Evolutionary conservation across 805 yeast species (phyloP).

Genomic region (Monosporozyma servazzii): DNA sequence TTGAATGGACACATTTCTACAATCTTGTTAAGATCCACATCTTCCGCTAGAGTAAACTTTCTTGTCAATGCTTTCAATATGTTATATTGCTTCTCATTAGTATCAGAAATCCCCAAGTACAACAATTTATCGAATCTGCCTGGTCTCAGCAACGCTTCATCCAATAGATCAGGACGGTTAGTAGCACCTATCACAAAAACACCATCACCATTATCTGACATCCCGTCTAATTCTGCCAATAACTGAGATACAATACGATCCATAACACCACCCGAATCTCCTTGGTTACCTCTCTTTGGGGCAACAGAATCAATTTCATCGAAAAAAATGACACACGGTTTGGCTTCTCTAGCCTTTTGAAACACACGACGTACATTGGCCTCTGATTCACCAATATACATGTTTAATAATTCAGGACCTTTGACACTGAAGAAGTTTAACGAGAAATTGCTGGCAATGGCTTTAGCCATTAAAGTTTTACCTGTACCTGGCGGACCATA

Average conservation of each 20-base stretch:
- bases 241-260: slow-evolving; percentile 95
- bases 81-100: slow-evolving; percentile 78
- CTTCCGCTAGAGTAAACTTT: slow-evolving; percentile 55
- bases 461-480: slow-evolving; percentile 89
- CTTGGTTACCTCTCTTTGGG: slow-evolving; percentile 96
- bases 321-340: slow-evolving; percentile 94
- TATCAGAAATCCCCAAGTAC: slow-evolving; percentile 86
- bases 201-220: slow-evolving; percentile 76
- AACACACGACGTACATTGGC: slow-evolving; percentile 93
- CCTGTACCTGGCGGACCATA: slow-evolving; percentile 99
- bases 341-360: slow-evolving; percentile 90
- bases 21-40: slow-evolving; percentile 48
- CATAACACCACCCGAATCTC: slow-evolving; percentile 99
- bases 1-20: slow-evolving; percentile 74
- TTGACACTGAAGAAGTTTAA: slow-evolving; percentile 92
- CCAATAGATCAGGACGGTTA: slow-evolving; percentile 88
- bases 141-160: slow-evolving; percentile 87
- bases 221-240: slow-evolving; percentile 91
- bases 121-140: slow-evolving; percentile 94
- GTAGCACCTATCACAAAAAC: slow-evolving; percentile 99
- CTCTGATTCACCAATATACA: slow-evolving; percentile 98
- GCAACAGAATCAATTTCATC: slow-evolving; percentile 98
- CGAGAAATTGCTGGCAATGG: slow-evolving; percentile 92
- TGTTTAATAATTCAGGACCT: slow-evolving; percentile 92
- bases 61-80: slow-evolving; percentile 83